Base-by-base conservation (phyloP, 139 green algal genomes). In the Coelastrella sp. region DNA sequence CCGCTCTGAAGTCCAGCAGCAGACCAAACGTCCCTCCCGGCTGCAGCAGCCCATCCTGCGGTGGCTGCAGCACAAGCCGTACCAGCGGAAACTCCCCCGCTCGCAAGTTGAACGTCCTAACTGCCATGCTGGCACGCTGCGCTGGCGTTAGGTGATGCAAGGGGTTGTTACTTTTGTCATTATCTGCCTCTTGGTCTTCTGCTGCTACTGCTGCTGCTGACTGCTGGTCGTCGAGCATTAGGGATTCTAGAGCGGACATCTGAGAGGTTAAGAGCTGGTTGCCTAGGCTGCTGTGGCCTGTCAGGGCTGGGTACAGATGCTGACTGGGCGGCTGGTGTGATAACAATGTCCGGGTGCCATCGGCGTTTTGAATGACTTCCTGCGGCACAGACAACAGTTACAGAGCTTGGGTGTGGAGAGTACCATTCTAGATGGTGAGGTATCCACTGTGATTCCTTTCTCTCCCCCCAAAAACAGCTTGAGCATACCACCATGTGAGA, bases 1-100 rank as follows among this genome's bases (percentile, higher is more conserved):
- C 85, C 32, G 71, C 88, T 5, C 93, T 86, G 59, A 97, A 95
- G 86, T 97, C 95, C n/a, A 98, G 79, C 56, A 96, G 94, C 22
- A 95, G 92, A 5, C 93, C 95, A 56, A 98, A 92, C 0, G 91
- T 96, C 64, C 92, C 83, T 0, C 96, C 96, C 0, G 95, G 94
- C 83, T 96, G 94, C 77, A 98, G 91, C 32, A 85, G 80, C 16
- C 88, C 91, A 65, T 96, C 92, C 87, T 95, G 66, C 3, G 95
- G 95, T 0, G 96, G 93, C 92, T 98, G 92, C 78, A 94, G 64
- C 64, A 89, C 71, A 11, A 94, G 20, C 19, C 92, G 68, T 64
- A 92, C 68, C 75, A 94, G 78, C 32, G 92, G 89, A 58, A 84
- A 71, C 5, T 94, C 92, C 4, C 92, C 86, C 23, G 87, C 87